These are phyloP conservation scores for Dillenia suffruticosa DNA, from an alignment of 164 flowering plant genomes.

Conservation along the genomic window DNA sequence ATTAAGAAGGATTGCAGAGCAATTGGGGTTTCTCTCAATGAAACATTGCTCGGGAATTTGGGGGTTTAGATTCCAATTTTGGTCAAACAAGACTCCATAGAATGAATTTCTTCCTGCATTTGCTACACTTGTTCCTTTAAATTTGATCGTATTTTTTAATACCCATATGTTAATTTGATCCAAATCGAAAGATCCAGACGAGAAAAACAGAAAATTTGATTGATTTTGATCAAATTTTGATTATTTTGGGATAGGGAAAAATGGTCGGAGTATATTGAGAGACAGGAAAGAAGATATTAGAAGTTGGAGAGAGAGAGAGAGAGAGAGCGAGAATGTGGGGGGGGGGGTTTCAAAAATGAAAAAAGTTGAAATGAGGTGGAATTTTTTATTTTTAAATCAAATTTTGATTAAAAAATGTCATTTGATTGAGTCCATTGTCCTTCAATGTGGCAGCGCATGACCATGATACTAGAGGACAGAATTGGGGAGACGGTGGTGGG, in stretches of 20 bases:
- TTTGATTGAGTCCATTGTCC: too few relatives aligned
- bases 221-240: background rate
- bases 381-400: too few relatives aligned
- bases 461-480: too few relatives aligned
- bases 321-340: background rate
- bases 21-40: slow-evolving; percentile 79
- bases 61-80: slow-evolving; percentile 54
- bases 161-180: slow-evolving; percentile 31
- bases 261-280: background rate
- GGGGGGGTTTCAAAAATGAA: background rate
- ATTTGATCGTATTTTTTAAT: slow-evolving; percentile 45
- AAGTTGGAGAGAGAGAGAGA: background rate
- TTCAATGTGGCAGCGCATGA: too few relatives aligned
- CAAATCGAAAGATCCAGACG: slow-evolving; percentile 13
- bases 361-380: background rate
- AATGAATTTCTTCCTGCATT: slow-evolving; percentile 68
- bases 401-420: too few relatives aligned
- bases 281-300: background rate
- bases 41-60: slow-evolving; percentile 26
- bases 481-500: too few relatives aligned
- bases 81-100: slow-evolving; percentile 76
- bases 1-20: slow-evolving; percentile 76
- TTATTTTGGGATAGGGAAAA: background rate
- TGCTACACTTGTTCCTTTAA: slow-evolving; percentile 87
- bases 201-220: slow-evolving; percentile 1